Evolutionary conservation across 2,329 filamentous ascomycete species (phyloP).

Genomic region (Botrytis porri): DNA sequence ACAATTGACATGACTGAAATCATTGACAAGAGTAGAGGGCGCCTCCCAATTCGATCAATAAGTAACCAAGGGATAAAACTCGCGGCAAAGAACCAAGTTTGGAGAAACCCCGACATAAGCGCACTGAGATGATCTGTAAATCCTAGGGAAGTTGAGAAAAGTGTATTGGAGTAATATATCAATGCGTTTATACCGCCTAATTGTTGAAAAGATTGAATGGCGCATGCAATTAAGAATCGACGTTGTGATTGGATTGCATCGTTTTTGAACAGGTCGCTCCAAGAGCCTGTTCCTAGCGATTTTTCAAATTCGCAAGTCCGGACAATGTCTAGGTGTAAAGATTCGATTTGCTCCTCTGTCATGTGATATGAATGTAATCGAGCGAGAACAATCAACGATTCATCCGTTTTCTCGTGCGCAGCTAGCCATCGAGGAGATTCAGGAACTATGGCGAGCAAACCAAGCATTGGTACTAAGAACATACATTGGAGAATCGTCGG

Average conservation of each 20-base stretch:
- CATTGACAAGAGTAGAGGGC: conserved; percentile 62
- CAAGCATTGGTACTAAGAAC: conserved; percentile 43
- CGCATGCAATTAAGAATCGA: conserved; percentile 49
- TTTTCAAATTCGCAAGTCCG: conserved; percentile 38
- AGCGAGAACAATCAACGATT: conserved; percentile 45
- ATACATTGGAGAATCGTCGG: conserved; percentile 50
- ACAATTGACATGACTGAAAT: conserved; percentile 43
- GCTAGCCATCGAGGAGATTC: conserved; percentile 50
- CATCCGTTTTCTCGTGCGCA: conserved; percentile 41
- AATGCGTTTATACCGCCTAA: conserved; percentile 44
- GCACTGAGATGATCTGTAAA: conserved; percentile 45
- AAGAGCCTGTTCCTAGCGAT: conserved; percentile 38
- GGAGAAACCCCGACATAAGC: conserved; percentile 52
- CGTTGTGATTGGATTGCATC: conserved; percentile 45
- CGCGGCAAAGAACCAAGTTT: conserved; percentile 46
- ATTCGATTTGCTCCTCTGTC: conserved; percentile 29
- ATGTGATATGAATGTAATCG: conserved; percentile 47
- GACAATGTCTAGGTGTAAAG: conserved; percentile 38
- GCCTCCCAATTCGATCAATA: conserved; percentile 58
- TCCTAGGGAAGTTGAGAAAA: conserved; percentile 47
- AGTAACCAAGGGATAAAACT: conserved; percentile 42
- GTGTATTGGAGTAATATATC: conserved; percentile 44
- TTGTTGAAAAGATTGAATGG: conserved; percentile 52
- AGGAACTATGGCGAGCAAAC: conserved; percentile 50
- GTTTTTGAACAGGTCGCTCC: conserved; percentile 30